phyloP scores from a whole-genome alignment of 176 grass and related monocot genomes.

The Chrysopogon serrulatus region DNA sequence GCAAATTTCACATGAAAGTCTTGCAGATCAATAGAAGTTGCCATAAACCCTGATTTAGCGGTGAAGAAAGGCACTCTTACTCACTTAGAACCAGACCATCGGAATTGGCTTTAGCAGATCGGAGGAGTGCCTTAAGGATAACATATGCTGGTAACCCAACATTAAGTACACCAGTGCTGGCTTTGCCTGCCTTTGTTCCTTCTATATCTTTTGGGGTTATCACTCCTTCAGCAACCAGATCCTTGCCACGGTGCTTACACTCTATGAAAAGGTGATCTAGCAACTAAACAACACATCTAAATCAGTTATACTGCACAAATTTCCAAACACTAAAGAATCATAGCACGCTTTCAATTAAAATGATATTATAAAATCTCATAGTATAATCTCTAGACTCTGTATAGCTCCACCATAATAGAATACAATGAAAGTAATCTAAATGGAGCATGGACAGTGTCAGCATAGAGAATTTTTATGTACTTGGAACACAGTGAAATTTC shows the following conservation, averaged over 20 bases:
- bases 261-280: slow-evolving; percentile 75
- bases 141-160: slow-evolving; percentile 85
- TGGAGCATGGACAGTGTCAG: neutral
- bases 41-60: neutral
- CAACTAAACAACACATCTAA: slow-evolving; percentile 54
- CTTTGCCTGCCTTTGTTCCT: slow-evolving; percentile 68
- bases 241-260: slow-evolving; percentile 65
- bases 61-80: slow-evolving; percentile 27
- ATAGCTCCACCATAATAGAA: slow-evolving; percentile 1
- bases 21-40: slow-evolving; percentile 2
- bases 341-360: neutral
- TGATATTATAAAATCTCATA: neutral
- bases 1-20: slow-evolving; percentile 15
- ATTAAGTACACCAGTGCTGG: slow-evolving; percentile 49
- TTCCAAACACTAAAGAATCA: neutral
- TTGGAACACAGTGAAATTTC: neutral
- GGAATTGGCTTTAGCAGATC: slow-evolving; percentile 57
- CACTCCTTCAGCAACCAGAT: slow-evolving; percentile 66
- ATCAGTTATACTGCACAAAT: neutral
- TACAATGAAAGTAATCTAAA: neutral
- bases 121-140: slow-evolving; percentile 69
- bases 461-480: neutral
- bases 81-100: slow-evolving; percentile 77
- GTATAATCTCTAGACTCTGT: neutral
- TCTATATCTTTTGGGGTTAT: slow-evolving; percentile 77